Base-by-base conservation (phyloP, 768 basidiomycete genomes). In the Cystobasidium onofrii region DNA sequence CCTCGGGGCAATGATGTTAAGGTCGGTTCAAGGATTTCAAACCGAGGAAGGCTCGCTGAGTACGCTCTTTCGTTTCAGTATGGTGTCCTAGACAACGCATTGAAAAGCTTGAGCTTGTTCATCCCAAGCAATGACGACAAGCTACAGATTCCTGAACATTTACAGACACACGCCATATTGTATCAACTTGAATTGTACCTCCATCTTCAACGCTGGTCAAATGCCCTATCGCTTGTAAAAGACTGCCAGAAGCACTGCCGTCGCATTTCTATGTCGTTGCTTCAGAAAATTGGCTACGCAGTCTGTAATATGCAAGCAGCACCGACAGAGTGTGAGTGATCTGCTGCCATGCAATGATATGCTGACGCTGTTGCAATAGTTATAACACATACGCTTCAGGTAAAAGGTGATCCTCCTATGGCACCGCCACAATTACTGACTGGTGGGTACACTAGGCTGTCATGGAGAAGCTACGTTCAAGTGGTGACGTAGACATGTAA, bases 261-360 rank as follows among this genome's bases (percentile, higher is more conserved):
- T 6, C 17, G 7, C 23, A 17, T 64, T 2, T 31, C 63, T 6
- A 25, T 25, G 12, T 27, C 33, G 18, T 41, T 64, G 17, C 41
- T 64, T 34, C 63, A 64, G 63, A 34, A 7, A 23, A 3, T 44
- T 34, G 63, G 33, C 9, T 18, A 44, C 34, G 25, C 41, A 2
- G 63, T 34, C 4, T 64, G 63, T 25, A 39, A n/a, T 2, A 23
- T 9, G 6, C 33, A 7, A 20, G 63, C 39, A 6, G 20, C 34
- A 7, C 63, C 63, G 17, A 20, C 63, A 10, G 63, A 64, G 17
- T 17, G 63, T 64, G 41, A 64, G 63, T n/a, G n/a, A n/a, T n/a
- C 31, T 64, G 29, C 15, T 2, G 17, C 25, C 41, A 17, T 25
- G 7, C 10, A 23, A 17, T 4, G n/a, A 4, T n/a, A 9, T 27